phyloP scores from a whole-genome alignment of 2,329 filamentous ascomycete species.

The Metarhizium rileyi region DNA sequence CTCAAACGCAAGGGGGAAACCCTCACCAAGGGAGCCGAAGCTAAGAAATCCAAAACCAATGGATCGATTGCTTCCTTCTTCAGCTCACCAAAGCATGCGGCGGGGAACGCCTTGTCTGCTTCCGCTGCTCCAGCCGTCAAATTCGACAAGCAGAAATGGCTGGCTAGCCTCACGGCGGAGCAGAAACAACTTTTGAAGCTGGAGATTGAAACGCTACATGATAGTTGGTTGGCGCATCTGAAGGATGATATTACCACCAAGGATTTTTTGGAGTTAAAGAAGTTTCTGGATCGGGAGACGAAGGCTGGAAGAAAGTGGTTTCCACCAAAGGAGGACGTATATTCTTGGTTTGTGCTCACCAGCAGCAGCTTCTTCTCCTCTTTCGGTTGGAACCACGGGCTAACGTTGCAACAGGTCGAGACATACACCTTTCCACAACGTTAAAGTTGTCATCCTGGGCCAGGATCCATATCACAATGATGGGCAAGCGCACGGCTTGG shows the following conservation, averaged over 20 bases:
- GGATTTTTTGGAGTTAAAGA: constrained; percentile 81
- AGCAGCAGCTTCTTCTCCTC: neutral
- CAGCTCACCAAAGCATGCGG: constrained; percentile 46
- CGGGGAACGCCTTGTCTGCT: constrained; percentile 20
- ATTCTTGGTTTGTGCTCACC: constrained; percentile 64
- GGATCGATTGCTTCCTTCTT: constrained; percentile 88
- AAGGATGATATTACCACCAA: constrained; percentile 74
- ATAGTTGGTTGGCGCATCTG: constrained; percentile 81
- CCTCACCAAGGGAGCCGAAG: constrained; percentile 33
- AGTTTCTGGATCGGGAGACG: constrained; percentile 73
- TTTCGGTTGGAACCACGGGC: neutral
- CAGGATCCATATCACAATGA: constrained; percentile 96
- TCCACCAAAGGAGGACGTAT: constrained; percentile 80
- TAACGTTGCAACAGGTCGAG: constrained; percentile 58
- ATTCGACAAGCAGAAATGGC: constrained; percentile 88
- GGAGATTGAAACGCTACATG: constrained; percentile 85
- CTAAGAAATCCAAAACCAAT: constrained; percentile 66
- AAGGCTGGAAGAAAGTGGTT: constrained; percentile 69
- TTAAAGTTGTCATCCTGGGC: constrained; percentile 88
- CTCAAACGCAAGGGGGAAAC: constrained; percentile 58
- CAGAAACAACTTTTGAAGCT: constrained; percentile 74
- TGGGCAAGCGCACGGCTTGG: constrained; percentile 92
- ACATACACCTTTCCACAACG: constrained; percentile 76
- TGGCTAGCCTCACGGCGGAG: constrained; percentile 67
- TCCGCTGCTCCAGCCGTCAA: constrained; percentile 32